A percentile compares a stretch with the other conserved stretches of the same genome.
Evolutionary conservation across 768 basidiomycete genomes (phyloP).

Genomic region (Russula griseocarnosa): DNA sequence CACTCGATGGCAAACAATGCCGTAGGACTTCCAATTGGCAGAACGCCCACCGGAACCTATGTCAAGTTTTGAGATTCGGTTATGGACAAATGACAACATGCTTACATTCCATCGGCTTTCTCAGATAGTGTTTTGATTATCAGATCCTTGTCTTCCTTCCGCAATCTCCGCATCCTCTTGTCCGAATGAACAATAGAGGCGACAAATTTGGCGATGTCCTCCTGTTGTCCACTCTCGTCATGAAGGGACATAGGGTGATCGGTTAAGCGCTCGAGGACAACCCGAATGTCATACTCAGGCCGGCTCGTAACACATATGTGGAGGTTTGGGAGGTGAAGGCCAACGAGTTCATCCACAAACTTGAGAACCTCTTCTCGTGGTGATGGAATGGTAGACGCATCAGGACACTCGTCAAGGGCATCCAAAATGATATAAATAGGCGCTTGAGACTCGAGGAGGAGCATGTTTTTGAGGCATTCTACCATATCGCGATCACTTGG

Average conservation of each 20-base stretch:
- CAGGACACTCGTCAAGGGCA: slow-evolving; percentile 15
- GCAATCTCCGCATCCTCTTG: slow-evolving; percentile 6
- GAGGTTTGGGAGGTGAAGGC: background rate
- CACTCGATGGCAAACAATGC: background rate
- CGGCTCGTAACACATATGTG: slow-evolving; percentile 18
- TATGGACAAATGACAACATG: background rate
- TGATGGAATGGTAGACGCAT: background rate
- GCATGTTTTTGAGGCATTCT: slow-evolving; percentile 13
- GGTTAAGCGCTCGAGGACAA: background rate
- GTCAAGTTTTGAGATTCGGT: background rate
- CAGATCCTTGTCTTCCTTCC: slow-evolving; percentile 3
- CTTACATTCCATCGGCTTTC: slow-evolving; percentile 10
- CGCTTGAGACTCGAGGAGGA: background rate
- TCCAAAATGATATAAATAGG: slow-evolving; percentile 15
- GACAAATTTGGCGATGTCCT: slow-evolving; percentile 6
- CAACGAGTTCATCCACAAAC: slow-evolving; percentile 3
- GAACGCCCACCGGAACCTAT: slow-evolving; percentile 12
- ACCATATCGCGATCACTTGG: background rate
- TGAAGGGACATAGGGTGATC: background rate
- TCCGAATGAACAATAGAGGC: slow-evolving; percentile 4
- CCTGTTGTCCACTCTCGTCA: slow-evolving; percentile 1
- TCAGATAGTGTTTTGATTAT: slow-evolving; percentile 10
- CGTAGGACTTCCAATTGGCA: slow-evolving; percentile 8
- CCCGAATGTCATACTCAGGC: slow-evolving; percentile 11
- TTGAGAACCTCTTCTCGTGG: slow-evolving; percentile 8